Conservation (phyloP, 2,329 filamentous ascomycete species). For the Scopulariopsis brevicaulis region DNA sequence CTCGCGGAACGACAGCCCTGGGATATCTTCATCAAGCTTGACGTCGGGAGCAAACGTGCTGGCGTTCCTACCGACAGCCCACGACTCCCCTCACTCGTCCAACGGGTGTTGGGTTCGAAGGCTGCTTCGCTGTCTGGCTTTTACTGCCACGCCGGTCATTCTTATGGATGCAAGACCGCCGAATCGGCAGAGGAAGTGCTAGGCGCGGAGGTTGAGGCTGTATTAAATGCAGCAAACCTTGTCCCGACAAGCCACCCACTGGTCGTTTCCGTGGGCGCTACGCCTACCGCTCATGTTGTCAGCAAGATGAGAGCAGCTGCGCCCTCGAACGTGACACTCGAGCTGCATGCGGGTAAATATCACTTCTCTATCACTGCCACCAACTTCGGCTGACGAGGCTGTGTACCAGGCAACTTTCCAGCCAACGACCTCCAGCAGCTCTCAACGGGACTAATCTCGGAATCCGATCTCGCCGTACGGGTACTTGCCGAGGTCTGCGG, state of each 20-base stretch:
- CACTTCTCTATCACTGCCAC: neutral
- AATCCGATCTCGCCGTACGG: slow-evolving; percentile 17
- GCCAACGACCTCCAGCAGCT: slow-evolving; percentile 26
- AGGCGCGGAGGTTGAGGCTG: slow-evolving; percentile 17
- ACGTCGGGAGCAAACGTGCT: slow-evolving; percentile 22
- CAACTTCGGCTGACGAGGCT: neutral
- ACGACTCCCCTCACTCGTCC: slow-evolving; percentile 14
- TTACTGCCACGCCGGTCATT: slow-evolving; percentile 25
- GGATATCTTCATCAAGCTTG: slow-evolving; percentile 24
- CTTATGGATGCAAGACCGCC: slow-evolving; percentile 18
- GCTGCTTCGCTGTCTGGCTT: slow-evolving; percentile 21
- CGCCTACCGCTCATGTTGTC: slow-evolving; percentile 23
- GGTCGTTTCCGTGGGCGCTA: slow-evolving; percentile 21
- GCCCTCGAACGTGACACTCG: slow-evolving; percentile 19
- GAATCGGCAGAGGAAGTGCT: slow-evolving; percentile 18
- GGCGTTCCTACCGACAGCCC: slow-evolving; percentile 16
- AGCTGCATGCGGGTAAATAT: slow-evolving; percentile 20
- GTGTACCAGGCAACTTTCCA: slow-evolving; percentile 19
- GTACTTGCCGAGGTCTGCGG: slow-evolving; percentile 23
- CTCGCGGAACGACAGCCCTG: slow-evolving; percentile 12
- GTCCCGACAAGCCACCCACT: slow-evolving; percentile 14
- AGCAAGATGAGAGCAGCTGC: slow-evolving; percentile 15
- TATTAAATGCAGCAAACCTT: slow-evolving; percentile 17
- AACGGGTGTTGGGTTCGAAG: slow-evolving; percentile 14
- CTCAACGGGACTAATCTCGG: slow-evolving; percentile 18